Evolutionary conservation across 108 stramenopile species (phyloP).

Genomic region (Cyclotella baltica): DNA sequence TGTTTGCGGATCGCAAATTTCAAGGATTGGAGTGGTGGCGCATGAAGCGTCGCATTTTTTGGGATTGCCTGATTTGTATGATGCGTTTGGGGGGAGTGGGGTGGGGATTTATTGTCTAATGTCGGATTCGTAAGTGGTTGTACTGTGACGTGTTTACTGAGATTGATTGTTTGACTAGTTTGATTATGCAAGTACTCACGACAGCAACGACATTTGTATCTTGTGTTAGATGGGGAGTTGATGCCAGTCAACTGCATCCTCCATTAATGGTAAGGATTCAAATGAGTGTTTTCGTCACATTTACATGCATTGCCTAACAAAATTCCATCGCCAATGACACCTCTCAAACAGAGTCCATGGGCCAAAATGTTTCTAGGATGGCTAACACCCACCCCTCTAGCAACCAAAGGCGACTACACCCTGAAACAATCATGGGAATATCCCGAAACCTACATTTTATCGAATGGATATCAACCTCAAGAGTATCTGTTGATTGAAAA

Average conservation of each 20-base stretch:
- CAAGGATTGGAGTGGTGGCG: conserved; percentile 55
- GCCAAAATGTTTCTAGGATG: conserved; percentile 61
- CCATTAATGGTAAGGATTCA: conserved; percentile 44
- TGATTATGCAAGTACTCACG: too few relatives aligned
- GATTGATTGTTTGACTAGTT: too few relatives aligned
- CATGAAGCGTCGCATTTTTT: conserved; percentile 61
- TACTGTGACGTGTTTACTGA: too few relatives aligned
- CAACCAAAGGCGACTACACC: conserved; percentile 54
- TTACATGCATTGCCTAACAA: too few relatives aligned
- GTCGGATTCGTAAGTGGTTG: conserved; percentile 30
- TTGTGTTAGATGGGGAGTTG: conserved; percentile 30
- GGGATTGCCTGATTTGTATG: conserved; percentile 62
- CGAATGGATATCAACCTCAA: conserved; percentile 37
- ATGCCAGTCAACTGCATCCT: conserved; percentile 52
- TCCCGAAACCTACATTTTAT: conserved; percentile 57
- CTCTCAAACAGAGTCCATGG: conserved; percentile 50
- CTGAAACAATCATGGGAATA: conserved; percentile 49
- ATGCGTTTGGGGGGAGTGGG: conserved; percentile 35
- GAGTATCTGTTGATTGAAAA: conserved; percentile 86
- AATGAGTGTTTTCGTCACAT: too few relatives aligned
- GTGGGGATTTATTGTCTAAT: conserved; percentile 46
- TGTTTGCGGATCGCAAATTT: conserved; percentile 35
- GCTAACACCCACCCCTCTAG: conserved; percentile 52
- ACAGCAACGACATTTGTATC: too few relatives aligned
- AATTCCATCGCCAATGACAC: too few relatives aligned